Conservation (phyloP, 2,329 filamentous ascomycete genomes). For the Bisporella sp. region DNA sequence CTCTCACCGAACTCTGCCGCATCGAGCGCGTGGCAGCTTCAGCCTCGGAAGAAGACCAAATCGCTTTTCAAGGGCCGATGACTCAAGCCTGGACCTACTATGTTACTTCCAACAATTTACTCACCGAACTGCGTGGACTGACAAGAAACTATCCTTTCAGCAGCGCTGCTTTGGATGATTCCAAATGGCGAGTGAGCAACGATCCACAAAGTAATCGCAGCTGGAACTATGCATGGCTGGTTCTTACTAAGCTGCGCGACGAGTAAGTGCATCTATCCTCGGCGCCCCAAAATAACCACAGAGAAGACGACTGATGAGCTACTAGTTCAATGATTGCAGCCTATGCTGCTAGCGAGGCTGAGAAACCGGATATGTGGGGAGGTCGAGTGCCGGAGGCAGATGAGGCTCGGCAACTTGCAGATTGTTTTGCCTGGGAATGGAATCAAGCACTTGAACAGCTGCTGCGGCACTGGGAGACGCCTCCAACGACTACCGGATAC, state of each 20-base stretch:
- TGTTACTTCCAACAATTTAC: constrained; percentile 61
- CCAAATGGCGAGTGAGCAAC: constrained; percentile 52
- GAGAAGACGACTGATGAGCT: constrained; percentile 4
- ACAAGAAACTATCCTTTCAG: constrained; percentile 63
- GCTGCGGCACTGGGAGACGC: constrained; percentile 59
- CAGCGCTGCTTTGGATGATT: constrained; percentile 57
- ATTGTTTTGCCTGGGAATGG: constrained; percentile 63
- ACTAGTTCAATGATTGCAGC: constrained; percentile 50
- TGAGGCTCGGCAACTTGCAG: constrained; percentile 51
- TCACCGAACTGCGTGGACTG: constrained; percentile 62
- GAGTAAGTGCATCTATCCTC: constrained; percentile 41
- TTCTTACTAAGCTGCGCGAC: constrained; percentile 57
- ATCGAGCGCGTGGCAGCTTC: constrained; percentile 60
- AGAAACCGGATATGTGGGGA: constrained; percentile 64
- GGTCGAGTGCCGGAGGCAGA: constrained; percentile 46
- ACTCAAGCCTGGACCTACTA: constrained; percentile 66
- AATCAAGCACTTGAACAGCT: constrained; percentile 55
- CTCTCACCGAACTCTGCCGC: constrained; percentile 63
- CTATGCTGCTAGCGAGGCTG: constrained; percentile 55
- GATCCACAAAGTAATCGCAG: constrained; percentile 62
- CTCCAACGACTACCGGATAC: constrained; percentile 53
- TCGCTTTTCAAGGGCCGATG: constrained; percentile 56
- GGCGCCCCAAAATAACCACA: too few species aligned
- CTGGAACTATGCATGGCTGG: constrained; percentile 73
- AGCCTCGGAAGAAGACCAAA: constrained; percentile 51